phyloP scores from a whole-genome alignment of 805 yeast genomes.

The Kuraishia piskuri region DNA sequence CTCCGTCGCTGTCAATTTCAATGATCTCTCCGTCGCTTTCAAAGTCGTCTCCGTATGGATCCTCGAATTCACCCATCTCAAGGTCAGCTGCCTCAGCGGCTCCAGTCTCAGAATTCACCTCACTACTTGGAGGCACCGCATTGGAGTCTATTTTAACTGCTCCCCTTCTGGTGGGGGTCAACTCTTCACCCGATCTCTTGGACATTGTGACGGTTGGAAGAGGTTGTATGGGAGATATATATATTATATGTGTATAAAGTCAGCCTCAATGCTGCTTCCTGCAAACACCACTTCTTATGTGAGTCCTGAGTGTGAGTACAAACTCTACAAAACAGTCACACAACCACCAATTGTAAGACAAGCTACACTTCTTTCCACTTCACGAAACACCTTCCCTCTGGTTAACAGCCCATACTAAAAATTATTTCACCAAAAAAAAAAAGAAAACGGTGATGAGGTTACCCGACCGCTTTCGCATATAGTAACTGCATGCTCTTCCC shows the following conservation, averaged over 20 bases:
- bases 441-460: neutral
- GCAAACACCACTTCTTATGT: no score
- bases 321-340: no score
- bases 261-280: no score
- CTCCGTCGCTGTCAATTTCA: conserved; percentile 59
- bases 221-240: neutral
- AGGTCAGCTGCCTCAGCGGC: conserved; percentile 24
- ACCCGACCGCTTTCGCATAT: neutral
- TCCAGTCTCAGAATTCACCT: conserved; percentile 1
- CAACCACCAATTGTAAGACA: no score
- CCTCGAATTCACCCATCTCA: conserved; percentile 82
- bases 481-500: neutral
- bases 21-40: conserved; percentile 88
- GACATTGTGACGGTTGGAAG: conserved; percentile 16
- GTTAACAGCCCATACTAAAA: conserved; percentile 1
- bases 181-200: conserved; percentile 24
- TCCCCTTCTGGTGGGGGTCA: conserved; percentile 1
- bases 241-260: no score
- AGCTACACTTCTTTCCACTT: no score
- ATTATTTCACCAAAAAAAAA: neutral
- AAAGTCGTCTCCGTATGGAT: conserved; percentile 83
- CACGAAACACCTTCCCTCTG: no score
- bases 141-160: conserved; percentile 7
- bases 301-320: no score
- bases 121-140: conserved; percentile 12